phyloP scores from a whole-genome alignment of 2,329 filamentous ascomycete species.

The Xylariaceae sp. region DNA sequence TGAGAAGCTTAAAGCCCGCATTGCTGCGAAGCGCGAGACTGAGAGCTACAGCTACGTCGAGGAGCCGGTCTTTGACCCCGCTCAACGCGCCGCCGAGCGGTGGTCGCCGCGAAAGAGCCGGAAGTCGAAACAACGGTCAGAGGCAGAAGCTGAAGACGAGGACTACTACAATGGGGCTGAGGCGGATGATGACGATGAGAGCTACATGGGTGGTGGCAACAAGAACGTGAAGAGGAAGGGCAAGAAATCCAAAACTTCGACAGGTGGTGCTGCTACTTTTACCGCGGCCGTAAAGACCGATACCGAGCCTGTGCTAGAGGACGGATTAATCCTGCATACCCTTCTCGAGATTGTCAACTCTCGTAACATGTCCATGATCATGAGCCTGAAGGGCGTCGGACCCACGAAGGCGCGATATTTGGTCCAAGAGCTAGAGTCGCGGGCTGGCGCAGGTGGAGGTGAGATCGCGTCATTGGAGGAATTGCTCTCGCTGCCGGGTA shows the following conservation, averaged over 20 bases:
- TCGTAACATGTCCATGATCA: conserved; percentile 62
- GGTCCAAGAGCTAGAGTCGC: conserved; percentile 51
- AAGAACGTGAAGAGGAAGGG: conserved; percentile 21
- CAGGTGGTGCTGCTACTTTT: too few species aligned
- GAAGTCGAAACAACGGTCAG: conserved; percentile 23
- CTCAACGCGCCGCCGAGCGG: conserved; percentile 7
- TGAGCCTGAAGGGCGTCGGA: conserved; percentile 65
- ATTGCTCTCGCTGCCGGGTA: conserved; percentile 51
- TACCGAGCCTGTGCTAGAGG: conserved; percentile 20
- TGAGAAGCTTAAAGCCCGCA: conserved; percentile 52
- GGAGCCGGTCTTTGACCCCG: too few species aligned
- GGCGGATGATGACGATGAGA: conserved; percentile 32
- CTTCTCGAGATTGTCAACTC: conserved; percentile 72
- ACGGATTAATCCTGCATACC: conserved; percentile 44
- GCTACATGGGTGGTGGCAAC: conserved; percentile 25
- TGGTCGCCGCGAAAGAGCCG: conserved; percentile 24
- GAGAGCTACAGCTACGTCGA: conserved; percentile 7
- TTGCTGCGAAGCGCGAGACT: conserved; percentile 35
- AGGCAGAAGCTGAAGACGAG: conserved; percentile 24
- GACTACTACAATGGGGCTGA: conserved; percentile 38
- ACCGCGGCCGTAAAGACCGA: conserved; percentile 13
- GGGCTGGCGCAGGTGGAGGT: conserved; percentile 38
- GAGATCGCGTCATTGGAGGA: conserved; percentile 48
- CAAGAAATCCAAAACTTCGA: conserved; percentile 3
- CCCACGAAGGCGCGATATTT: conserved; percentile 65